Conservation (phyloP, 2,329 filamentous ascomycete genomes). For the Ophiocordyceps unilateralis region DNA sequence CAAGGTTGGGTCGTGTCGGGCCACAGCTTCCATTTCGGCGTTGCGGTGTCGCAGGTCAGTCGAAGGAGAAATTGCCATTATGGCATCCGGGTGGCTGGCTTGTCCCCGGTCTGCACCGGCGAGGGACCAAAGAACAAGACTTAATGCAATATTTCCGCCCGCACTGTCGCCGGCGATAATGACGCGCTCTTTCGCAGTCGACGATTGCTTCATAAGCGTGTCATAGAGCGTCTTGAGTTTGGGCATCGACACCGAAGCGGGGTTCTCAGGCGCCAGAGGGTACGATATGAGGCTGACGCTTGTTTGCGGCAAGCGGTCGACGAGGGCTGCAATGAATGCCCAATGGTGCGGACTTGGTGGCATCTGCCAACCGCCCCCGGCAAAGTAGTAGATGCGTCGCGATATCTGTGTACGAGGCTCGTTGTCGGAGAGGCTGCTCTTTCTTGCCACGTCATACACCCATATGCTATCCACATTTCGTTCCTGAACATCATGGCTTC, state of each 20-base stretch:
- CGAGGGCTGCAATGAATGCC: conserved; percentile 28
- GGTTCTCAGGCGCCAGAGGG: conserved; percentile 34
- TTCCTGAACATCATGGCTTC: background rate
- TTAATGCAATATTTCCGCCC: conserved; percentile 33
- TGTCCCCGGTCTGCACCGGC: conserved; percentile 10
- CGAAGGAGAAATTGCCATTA: conserved; percentile 25
- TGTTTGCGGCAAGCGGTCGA: conserved; percentile 19
- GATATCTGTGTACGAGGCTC: background rate
- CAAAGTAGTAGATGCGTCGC: conserved; percentile 32
- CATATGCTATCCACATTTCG: conserved; percentile 8
- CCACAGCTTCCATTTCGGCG: conserved; percentile 4
- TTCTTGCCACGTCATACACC: conserved; percentile 8
- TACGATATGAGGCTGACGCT: conserved; percentile 30
- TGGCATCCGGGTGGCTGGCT: conserved; percentile 10
- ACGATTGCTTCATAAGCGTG: conserved; percentile 19
- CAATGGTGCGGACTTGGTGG: conserved; percentile 33
- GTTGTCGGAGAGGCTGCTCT: background rate
- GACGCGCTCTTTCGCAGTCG: conserved; percentile 19
- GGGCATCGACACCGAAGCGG: conserved; percentile 29
- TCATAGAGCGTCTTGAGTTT: conserved; percentile 26
- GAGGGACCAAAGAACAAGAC: conserved; percentile 15
- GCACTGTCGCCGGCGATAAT: conserved; percentile 36
- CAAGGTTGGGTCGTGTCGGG: conserved; percentile 9
- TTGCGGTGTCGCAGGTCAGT: conserved; percentile 15
- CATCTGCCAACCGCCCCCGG: conserved; percentile 37